These are phyloP conservation scores for Taxillus chinensis DNA, from an alignment of 164 flowering plant species.

Conservation along the genomic window DNA sequence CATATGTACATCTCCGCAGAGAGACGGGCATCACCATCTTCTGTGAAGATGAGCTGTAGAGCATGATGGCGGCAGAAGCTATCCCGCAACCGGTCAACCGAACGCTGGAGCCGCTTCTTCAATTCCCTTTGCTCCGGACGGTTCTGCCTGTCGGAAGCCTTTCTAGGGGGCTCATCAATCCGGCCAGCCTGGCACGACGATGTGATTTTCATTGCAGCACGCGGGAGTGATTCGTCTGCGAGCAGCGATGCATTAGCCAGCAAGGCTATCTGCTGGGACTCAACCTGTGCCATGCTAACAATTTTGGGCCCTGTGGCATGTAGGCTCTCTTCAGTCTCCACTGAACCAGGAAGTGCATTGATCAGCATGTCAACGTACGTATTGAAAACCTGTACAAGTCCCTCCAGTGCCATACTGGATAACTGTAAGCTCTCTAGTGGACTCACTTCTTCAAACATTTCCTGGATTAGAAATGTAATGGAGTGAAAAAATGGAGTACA, in stretches of 20 bases:
- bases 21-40: slow-evolving; percentile 80
- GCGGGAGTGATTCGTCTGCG: slow-evolving; percentile 94
- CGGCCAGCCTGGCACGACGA: slow-evolving; percentile 32
- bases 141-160: slow-evolving; percentile 57
- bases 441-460: slow-evolving; percentile 92
- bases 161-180: slow-evolving; percentile 52
- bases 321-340: slow-evolving; percentile 71
- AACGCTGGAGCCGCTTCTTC: slow-evolving; percentile 67
- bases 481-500: background rate
- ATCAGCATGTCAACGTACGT: slow-evolving; percentile 70
- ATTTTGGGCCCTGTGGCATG: slow-evolving; percentile 68
- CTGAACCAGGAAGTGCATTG: slow-evolving; percentile 82
- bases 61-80: slow-evolving; percentile 93
- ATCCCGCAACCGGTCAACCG: slow-evolving; percentile 76
- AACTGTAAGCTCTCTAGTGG: slow-evolving; percentile 87
- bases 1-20: slow-evolving; percentile 76
- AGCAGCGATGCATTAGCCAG: slow-evolving; percentile 84
- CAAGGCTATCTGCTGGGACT: slow-evolving; percentile 82
- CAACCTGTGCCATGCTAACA: slow-evolving; percentile 84
- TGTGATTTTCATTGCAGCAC: slow-evolving; percentile 79
- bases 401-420: slow-evolving; percentile 77
- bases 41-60: slow-evolving; percentile 84
- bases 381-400: slow-evolving; percentile 66
- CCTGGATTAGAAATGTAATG: slow-evolving; percentile 28
- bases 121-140: slow-evolving; percentile 97